These are phyloP conservation scores for Fusarium zealandicum DNA, from an alignment of 2,329 filamentous ascomycete species.

Conservation along the genomic window DNA sequence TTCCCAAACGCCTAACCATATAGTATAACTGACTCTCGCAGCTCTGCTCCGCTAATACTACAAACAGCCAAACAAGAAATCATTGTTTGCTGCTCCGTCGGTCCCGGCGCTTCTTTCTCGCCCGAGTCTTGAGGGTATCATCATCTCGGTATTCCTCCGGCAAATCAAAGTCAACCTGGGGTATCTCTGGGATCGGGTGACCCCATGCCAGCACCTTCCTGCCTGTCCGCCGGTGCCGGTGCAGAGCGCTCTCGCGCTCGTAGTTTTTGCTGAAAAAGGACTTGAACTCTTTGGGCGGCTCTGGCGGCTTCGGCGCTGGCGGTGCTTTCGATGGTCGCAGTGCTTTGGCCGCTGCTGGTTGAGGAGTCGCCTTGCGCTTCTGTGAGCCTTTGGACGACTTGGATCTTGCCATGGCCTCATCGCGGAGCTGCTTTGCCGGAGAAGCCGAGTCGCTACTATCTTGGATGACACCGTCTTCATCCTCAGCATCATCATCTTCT, in stretches of 20 bases:
- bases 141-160: conserved; percentile 69
- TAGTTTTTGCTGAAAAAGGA: conserved; percentile 87
- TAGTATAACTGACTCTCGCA: conserved; percentile 25
- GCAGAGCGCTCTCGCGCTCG: conserved; percentile 80
- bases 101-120: conserved; percentile 67
- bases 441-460: conserved; percentile 57
- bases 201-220: conserved; percentile 83
- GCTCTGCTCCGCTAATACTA: conserved; percentile 27
- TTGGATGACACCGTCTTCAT: conserved; percentile 60
- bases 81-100: conserved; percentile 59
- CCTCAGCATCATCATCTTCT: conserved; percentile 38
- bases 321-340: conserved; percentile 36
- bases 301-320: conserved; percentile 44
- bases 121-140: conserved; percentile 64
- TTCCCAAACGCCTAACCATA: conserved; percentile 33
- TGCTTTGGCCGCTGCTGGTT: conserved; percentile 27
- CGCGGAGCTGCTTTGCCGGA: conserved; percentile 74
- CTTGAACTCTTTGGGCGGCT: conserved; percentile 69
- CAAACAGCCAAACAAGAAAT: conserved; percentile 33
- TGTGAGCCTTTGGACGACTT: conserved; percentile 48
- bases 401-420: conserved; percentile 69
- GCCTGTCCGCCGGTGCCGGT: conserved; percentile 71
- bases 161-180: conserved; percentile 75
- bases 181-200: conserved; percentile 75
- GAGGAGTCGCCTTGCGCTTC: conserved; percentile 42